Evolutionary conservation across 805 yeast species (phyloP).

Genomic region (Starmerella stellata): DNA sequence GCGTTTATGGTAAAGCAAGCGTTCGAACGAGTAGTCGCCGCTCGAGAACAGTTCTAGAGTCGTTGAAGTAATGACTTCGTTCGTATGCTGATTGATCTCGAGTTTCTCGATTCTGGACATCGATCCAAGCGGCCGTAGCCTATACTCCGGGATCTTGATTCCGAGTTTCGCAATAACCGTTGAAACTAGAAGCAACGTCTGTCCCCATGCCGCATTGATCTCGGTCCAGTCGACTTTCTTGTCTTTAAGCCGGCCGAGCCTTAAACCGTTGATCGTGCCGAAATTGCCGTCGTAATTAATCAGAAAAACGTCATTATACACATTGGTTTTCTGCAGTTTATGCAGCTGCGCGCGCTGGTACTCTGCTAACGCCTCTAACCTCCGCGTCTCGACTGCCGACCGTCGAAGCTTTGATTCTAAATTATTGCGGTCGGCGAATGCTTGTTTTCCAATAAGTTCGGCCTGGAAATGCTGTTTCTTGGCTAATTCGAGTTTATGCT

Average conservation of each 20-base stretch:
- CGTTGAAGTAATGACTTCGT: constrained; percentile 24
- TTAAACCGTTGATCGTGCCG: constrained; percentile 71
- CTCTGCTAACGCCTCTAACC: constrained; percentile 45
- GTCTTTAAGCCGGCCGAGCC: constrained; percentile 53
- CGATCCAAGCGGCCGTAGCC: constrained; percentile 67
- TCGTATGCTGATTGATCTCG: constrained; percentile 26
- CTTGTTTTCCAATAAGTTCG: constrained; percentile 27
- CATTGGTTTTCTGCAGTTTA: constrained; percentile 54
- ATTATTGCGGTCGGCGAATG: constrained; percentile 35
- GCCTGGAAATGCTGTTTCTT: constrained; percentile 26
- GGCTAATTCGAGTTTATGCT: constrained; percentile 21
- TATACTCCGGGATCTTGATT: constrained; percentile 39
- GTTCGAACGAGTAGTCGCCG: constrained; percentile 55
- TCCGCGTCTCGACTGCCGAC: constrained; percentile 38
- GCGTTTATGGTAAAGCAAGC: constrained; percentile 53
- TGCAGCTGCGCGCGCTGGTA: constrained; percentile 49
- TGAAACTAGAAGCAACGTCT: constrained; percentile 47
- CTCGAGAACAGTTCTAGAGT: constrained; percentile 42
- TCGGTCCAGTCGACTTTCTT: constrained; percentile 71
- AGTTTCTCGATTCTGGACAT: constrained; percentile 53
- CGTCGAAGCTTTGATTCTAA: constrained; percentile 36
- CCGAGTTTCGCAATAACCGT: constrained; percentile 44
- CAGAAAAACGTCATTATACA: constrained; percentile 64
- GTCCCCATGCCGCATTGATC: constrained; percentile 82
- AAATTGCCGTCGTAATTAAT: constrained; percentile 71